Conservation (phyloP, 1,139 yeast species). For the Geotrichum reessii region DNA sequence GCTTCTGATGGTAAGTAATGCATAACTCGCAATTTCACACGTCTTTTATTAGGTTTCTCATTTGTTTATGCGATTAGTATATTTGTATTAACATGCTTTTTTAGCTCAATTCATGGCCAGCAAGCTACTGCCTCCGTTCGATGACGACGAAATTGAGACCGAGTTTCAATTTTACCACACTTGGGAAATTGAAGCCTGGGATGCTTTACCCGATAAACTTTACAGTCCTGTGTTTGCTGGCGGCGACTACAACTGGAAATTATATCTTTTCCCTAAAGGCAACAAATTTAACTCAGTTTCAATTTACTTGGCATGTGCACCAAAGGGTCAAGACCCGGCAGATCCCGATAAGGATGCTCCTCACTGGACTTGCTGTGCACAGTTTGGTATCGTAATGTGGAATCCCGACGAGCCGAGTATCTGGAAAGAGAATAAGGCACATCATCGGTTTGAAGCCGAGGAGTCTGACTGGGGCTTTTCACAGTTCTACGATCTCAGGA, state of each 20-base stretch:
- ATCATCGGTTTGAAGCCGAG: constrained; percentile 64
- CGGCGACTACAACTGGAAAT: constrained; percentile 69
- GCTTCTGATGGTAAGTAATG: constrained; percentile 4
- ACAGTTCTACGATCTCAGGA: constrained; percentile 58
- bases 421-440: constrained; percentile 58
- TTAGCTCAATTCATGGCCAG: constrained; percentile 29
- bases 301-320: constrained; percentile 34
- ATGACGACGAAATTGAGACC: constrained; percentile 38
- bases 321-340: constrained; percentile 19
- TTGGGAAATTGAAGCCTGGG: constrained; percentile 75
- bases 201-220: constrained; percentile 43
- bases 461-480: constrained; percentile 97
- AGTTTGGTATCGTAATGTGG: constrained; percentile 81
- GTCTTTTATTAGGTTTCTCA: not conserved
- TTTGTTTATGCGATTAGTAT: not conserved
- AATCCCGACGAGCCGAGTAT: constrained; percentile 65
- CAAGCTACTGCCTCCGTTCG: constrained; percentile 29
- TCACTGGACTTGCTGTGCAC: constrained; percentile 84
- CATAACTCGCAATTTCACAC: not conserved
- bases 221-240: constrained; percentile 51
- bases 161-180: constrained; percentile 43
- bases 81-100: not conserved
- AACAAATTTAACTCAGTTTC: constrained; percentile 33
- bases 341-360: constrained; percentile 18
- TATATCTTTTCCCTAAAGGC: constrained; percentile 74